Base-by-base conservation (phyloP, 495 filamentous ascomycete species). In the Penicillium atrosanguineum region DNA sequence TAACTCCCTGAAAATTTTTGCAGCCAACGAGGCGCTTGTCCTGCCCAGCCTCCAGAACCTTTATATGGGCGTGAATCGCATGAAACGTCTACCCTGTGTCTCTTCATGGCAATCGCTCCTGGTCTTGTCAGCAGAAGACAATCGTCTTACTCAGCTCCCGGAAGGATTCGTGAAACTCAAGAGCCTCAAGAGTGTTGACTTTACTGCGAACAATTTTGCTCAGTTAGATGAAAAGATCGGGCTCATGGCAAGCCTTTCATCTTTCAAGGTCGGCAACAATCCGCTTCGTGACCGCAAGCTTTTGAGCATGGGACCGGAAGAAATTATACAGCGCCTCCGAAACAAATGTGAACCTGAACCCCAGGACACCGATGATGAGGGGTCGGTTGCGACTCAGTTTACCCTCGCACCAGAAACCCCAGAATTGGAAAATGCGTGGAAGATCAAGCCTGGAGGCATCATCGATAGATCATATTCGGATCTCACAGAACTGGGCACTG, bases 271-370 rank as follows among this genome's bases (percentile, higher is more conserved):
- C 34, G 83, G 84, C 42, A 90, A 89, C 14, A 98, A 98, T 62
- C 94, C 94, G 6, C 70, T 98, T 12, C 76, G 87, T 41, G 91
- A 96, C 58, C 90, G 88, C 58, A 95, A 88, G 65, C 87, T 94
- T 49, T 74, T 91, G 28, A 85, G 75, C 19, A 88, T 96, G 77
- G 77, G 78, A 21, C 90, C 89, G 0, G 88, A 90, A 18, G 88
- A 91, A 47, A 68, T 98, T 60, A 96, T 96, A 71, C 79, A 78
- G 39, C 85, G 87, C 56, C 74, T 98, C 45, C 82, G 81, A 31
- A 78, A 78, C 37, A 81, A 89, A 19, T 74, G 94, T 40, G 83
- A 87, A 49, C 87, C 89, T 3, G 74, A 75, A 18, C 59, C 58
- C 12, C 66, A 65, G 36, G 71, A 79, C 40, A 74, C 71, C 26